Evolutionary conservation across 78 protist species (phyloP).

Genomic region (Dictyostelium firmibasis): DNA sequence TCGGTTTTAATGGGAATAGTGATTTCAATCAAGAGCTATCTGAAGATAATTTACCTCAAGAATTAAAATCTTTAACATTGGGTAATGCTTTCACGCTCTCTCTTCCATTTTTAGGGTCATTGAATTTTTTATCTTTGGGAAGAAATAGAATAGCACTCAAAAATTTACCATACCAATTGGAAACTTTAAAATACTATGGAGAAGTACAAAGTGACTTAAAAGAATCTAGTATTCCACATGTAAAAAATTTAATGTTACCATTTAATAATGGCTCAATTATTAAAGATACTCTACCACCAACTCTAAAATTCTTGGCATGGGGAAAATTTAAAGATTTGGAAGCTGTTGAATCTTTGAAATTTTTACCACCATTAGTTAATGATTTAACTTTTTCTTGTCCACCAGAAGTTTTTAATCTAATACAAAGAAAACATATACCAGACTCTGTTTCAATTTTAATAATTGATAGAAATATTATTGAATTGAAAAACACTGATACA

Average conservation of each 20-base stretch:
- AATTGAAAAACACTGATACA: background rate
- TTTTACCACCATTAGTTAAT: background rate
- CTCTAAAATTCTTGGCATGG: background rate
- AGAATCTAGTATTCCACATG: background rate
- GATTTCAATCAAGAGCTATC: background rate
- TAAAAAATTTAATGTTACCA: background rate
- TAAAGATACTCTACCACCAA: background rate
- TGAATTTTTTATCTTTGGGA: background rate
- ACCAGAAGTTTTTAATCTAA: background rate
- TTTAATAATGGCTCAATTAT: background rate
- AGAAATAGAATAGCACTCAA: background rate
- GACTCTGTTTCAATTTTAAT: background rate
- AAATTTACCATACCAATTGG: background rate
- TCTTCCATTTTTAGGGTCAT: background rate
- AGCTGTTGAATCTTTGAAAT: background rate
- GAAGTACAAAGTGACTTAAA: background rate
- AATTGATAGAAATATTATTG: background rate
- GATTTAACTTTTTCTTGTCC: background rate
- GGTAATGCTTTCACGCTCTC: background rate
- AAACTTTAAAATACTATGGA: background rate
- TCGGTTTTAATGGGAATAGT: background rate
- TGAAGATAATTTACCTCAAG: background rate
- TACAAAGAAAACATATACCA: background rate
- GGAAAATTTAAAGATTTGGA: background rate
- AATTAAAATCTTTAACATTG: background rate